These are phyloP conservation scores for Neurospora sp. DNA, from an alignment of 495 filamentous ascomycete species.

Conservation along the genomic window DNA sequence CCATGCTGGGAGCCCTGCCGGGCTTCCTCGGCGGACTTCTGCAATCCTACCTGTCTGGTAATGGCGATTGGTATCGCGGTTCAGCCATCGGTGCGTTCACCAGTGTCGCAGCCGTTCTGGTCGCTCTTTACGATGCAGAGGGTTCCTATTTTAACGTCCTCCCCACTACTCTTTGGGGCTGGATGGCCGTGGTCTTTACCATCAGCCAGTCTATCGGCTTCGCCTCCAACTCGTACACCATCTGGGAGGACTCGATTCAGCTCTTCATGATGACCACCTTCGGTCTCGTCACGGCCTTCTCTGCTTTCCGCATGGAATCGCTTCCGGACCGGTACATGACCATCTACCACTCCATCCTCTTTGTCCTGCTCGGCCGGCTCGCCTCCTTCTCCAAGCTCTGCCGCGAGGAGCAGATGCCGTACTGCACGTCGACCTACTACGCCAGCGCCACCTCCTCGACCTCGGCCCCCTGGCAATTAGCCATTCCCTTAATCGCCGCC, in stretches of 20 bases:
- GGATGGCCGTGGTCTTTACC: constrained; percentile 72
- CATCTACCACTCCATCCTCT: constrained; percentile 73
- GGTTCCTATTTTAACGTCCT: constrained; percentile 45
- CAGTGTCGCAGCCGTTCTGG: constrained; percentile 51
- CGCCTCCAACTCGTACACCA: constrained; percentile 95
- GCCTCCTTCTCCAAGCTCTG: constrained; percentile 88
- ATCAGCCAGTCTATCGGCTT: constrained; percentile 78
- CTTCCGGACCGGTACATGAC: constrained; percentile 58
- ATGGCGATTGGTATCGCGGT: constrained; percentile 30
- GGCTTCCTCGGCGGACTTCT: constrained; percentile 17
- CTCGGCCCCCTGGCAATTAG: constrained; percentile 82
- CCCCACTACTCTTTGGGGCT: constrained; percentile 79
- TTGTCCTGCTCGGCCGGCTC: constrained; percentile 69
- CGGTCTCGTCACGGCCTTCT: constrained; percentile 58
- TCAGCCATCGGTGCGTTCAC: constrained; percentile 44
- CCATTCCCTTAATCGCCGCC: constrained; percentile 65
- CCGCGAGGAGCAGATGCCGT: constrained; percentile 96
- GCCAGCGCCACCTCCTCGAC: constrained; percentile 84
- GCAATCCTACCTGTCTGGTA: constrained; percentile 18
- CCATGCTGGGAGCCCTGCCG: constrained; percentile 21
- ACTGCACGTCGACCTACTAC: constrained; percentile 92
- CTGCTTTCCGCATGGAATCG: constrained; percentile 59
- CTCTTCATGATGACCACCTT: constrained; percentile 86
- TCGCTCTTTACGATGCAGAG: constrained; percentile 42
- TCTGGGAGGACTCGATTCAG: constrained; percentile 97